Conservation (phyloP, 169 alveolate genomes). For the Plasmodium billcollinsi region DNA sequence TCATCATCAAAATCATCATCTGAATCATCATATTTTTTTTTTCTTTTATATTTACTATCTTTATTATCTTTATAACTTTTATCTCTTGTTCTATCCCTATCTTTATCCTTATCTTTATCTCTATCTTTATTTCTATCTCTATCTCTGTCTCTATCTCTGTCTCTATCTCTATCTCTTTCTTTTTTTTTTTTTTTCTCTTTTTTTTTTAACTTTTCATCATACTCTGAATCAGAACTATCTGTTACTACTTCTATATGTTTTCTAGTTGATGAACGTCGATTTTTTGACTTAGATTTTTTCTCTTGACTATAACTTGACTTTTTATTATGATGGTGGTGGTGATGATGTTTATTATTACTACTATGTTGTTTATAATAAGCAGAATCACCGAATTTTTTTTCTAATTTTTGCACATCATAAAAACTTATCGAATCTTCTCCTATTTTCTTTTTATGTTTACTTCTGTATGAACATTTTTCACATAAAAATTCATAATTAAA, state of each 20-base stretch:
- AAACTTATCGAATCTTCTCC: slow-evolving; percentile 83
- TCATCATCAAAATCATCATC: slow-evolving; percentile 67
- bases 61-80: slow-evolving; percentile 18
- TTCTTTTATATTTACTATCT: slow-evolving; percentile 30
- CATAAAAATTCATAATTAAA: slow-evolving; percentile 83
- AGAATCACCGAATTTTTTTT: slow-evolving; percentile 77
- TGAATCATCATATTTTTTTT: slow-evolving; percentile 54
- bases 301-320: slow-evolving; percentile 7
- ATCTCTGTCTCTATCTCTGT: slow-evolving; percentile 25
- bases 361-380: slow-evolving; percentile 16
- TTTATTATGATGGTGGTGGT: slow-evolving; percentile 24
- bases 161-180: slow-evolving; percentile 31
- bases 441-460: slow-evolving; percentile 79
- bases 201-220: not conserved
- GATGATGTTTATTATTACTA: slow-evolving; percentile 14
- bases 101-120: slow-evolving; percentile 30
- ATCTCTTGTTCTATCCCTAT: slow-evolving; percentile 15
- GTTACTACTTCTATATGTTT: slow-evolving; percentile 43
- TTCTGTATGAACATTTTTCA: slow-evolving; percentile 80
- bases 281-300: slow-evolving; percentile 12
- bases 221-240: slow-evolving; percentile 24
- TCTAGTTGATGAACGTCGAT: slow-evolving; percentile 62
- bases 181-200: slow-evolving; percentile 23
- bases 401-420: slow-evolving; percentile 82
- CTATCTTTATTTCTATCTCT: slow-evolving; percentile 21